Percentiles rank a stretch among this genome's conserved stretches.
Evolutionary conservation across 345 rosid species (phyloP).

Genomic region (Eucalyptus coolabah): DNA sequence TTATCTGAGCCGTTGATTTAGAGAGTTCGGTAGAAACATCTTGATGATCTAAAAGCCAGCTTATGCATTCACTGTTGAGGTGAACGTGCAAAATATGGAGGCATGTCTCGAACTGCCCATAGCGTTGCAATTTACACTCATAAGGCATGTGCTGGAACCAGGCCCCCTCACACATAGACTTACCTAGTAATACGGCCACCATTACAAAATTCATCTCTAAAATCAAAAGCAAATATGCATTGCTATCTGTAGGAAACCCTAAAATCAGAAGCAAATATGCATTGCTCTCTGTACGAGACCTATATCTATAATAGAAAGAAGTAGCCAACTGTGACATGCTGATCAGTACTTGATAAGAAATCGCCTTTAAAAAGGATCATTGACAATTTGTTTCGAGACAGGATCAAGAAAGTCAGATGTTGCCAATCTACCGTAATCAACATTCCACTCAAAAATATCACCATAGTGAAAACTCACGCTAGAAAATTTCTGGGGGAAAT

Average conservation of each 20-base stretch:
- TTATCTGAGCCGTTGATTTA: not conserved
- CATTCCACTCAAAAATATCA: too few species aligned
- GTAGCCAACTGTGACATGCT: not conserved
- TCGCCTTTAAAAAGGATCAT: too few species aligned
- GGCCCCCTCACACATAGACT: too few species aligned
- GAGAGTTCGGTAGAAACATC: not conserved
- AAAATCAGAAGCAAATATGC: not conserved
- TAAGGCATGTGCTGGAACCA: not conserved
- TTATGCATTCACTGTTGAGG: not conserved
- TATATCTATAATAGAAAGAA: not conserved
- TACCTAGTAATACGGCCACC: not conserved
- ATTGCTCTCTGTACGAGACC: not conserved
- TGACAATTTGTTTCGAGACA: too few species aligned
- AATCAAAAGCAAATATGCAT: too few species aligned
- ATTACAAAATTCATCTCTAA: not conserved
- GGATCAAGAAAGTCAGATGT: too few species aligned
- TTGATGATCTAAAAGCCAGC: not conserved
- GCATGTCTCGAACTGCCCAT: not conserved
- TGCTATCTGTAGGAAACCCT: not conserved
- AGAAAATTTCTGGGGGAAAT: not conserved
- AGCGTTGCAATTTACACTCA: not conserved
- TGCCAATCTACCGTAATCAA: not conserved
- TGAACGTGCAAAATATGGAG: not conserved
- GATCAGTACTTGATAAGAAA: not conserved
- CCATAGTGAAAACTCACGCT: too few species aligned